These are phyloP conservation scores for Paxillus rubicundulus DNA, from an alignment of 768 basidiomycete species.

Conservation along the genomic window DNA sequence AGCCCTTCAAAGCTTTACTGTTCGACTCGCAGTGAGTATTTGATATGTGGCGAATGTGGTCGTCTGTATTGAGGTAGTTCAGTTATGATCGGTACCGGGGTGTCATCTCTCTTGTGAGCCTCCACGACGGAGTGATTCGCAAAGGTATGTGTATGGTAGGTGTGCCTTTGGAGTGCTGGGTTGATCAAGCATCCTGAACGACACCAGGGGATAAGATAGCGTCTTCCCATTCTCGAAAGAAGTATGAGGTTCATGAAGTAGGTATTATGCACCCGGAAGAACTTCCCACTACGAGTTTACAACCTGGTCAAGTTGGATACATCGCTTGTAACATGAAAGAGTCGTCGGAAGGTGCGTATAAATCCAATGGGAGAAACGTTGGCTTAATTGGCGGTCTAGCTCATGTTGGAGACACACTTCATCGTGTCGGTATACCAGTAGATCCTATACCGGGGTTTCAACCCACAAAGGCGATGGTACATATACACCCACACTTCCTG, in stretches of 20 bases:
- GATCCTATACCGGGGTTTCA: slow-evolving; percentile 89
- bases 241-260: slow-evolving; percentile 85
- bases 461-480: slow-evolving; percentile 90
- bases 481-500: neutral
- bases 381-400: slow-evolving; percentile 45
- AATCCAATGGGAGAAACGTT: neutral
- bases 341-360: slow-evolving; percentile 73
- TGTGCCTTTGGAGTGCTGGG: neutral
- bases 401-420: slow-evolving; percentile 90
- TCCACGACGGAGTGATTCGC: slow-evolving; percentile 75
- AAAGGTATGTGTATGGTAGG: slow-evolving; percentile 54
- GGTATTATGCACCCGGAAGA: slow-evolving; percentile 92
- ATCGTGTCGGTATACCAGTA: slow-evolving; percentile 68
- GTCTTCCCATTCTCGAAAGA: slow-evolving; percentile 80
- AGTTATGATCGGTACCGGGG: slow-evolving; percentile 96
- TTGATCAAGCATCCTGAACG: neutral
- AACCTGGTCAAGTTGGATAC: slow-evolving; percentile 83
- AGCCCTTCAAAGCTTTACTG: slow-evolving; percentile 76
- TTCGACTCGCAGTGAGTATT: slow-evolving; percentile 85
- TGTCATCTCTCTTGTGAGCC: slow-evolving; percentile 85
- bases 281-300: slow-evolving; percentile 61
- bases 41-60: neutral
- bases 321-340: slow-evolving; percentile 98
- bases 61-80: slow-evolving; percentile 8
- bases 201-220: slow-evolving; percentile 81